Evolutionary conservation across 441 rosid species (phyloP).

Genomic region (Aquilaria agallochum): DNA sequence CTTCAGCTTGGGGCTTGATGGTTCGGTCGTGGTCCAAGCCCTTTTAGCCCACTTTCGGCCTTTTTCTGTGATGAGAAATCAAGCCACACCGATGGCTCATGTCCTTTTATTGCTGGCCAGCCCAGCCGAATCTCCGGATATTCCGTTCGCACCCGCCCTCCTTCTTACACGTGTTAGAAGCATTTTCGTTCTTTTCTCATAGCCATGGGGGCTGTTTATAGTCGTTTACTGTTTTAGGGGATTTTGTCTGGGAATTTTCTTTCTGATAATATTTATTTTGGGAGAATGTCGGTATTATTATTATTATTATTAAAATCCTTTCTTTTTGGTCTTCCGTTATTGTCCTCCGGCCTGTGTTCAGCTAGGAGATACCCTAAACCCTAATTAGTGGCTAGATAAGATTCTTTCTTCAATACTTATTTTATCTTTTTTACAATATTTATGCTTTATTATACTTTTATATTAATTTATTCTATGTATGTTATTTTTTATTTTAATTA

Average conservation of each 20-base stretch:
- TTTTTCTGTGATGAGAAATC: conserved; percentile 4
- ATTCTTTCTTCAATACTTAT: no score
- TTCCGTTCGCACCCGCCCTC: conserved; percentile 10
- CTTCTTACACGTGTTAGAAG: background rate
- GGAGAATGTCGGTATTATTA: background rate
- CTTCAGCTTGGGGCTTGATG: background rate
- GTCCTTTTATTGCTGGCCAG: conserved; percentile 21
- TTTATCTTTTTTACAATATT: no score
- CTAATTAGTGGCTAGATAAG: background rate
- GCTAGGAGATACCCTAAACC: background rate
- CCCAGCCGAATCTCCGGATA: conserved; percentile 24
- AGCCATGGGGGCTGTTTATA: background rate
- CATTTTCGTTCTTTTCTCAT: background rate
- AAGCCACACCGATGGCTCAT: conserved; percentile 8
- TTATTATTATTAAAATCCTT: background rate
- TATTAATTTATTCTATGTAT: no score
- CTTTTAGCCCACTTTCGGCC: conserved; percentile 4
- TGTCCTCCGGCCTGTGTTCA: background rate
- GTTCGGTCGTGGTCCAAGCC: conserved; percentile 10
- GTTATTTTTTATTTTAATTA: no score
- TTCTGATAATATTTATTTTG: background rate
- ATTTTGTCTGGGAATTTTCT: conserved; percentile 4
- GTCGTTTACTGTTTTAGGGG: background rate
- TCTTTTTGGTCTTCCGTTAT: background rate
- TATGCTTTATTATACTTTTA: no score